A percentile compares a stretch with the other conserved stretches of the same genome.
These are phyloP conservation scores for Epicoccum nigrum DNA, from an alignment of 2,329 filamentous ascomycete species.

Conservation along the genomic window DNA sequence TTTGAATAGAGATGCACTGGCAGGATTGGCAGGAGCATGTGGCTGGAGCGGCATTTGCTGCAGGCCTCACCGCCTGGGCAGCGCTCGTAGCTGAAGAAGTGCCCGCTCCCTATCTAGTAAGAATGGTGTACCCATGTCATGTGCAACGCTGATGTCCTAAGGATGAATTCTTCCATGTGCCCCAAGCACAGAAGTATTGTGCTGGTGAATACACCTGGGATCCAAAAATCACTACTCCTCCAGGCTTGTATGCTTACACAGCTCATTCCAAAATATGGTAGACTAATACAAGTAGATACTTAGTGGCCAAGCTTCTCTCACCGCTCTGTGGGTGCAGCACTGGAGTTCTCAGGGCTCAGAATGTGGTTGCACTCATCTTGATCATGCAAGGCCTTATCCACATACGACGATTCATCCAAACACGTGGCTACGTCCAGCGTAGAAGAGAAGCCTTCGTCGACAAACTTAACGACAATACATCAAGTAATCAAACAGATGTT, in stretches of 20 bases:
- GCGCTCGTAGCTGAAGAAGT: constrained; percentile 55
- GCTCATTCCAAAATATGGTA: background rate
- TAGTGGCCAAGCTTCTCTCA: constrained; percentile 48
- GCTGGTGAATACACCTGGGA: constrained; percentile 78
- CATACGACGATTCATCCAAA: constrained; percentile 2
- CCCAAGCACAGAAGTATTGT: constrained; percentile 90
- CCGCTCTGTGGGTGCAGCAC: constrained; percentile 51
- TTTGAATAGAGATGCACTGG: constrained; percentile 22
- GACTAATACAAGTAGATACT: constrained; percentile 40
- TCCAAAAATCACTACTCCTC: constrained; percentile 95
- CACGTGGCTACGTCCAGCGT: constrained; percentile 1
- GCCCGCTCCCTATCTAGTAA: constrained; percentile 64
- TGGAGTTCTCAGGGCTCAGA: constrained; percentile 46
- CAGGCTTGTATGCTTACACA: constrained; percentile 65
- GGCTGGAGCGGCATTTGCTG: constrained; percentile 27
- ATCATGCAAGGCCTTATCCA: constrained; percentile 28
- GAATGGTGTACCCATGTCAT: constrained; percentile 17
- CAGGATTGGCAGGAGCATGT: constrained; percentile 40
- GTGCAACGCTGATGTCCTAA: constrained; percentile 44
- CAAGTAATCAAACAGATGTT: background rate
- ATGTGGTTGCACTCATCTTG: constrained; percentile 46
- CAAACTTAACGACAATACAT: background rate
- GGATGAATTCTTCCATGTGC: constrained; percentile 89
- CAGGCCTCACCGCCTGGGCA: constrained; percentile 36
- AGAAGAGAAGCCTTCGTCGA: background rate